Conservation (phyloP, 1,139 yeast species). For the Taphrina betulina region DNA sequence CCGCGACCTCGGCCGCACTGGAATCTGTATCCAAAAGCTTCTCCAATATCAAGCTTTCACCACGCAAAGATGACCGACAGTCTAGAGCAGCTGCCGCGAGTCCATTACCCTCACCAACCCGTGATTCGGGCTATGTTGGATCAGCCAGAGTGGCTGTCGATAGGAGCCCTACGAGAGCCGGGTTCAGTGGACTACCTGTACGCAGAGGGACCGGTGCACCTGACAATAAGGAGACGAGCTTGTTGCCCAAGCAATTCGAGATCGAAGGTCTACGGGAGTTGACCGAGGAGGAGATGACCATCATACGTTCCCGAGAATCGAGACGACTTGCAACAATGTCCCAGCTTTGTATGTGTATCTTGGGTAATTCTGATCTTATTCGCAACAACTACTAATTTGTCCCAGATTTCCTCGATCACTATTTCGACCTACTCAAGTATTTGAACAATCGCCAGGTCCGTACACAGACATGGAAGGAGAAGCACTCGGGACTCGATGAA, state of each 20-base stretch:
- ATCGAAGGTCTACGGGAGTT: slow-evolving; percentile 28
- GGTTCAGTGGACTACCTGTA: slow-evolving; percentile 15
- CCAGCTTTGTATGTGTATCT: slow-evolving; percentile 46
- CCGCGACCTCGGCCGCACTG: slow-evolving; percentile 1
- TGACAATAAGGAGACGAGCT: neutral
- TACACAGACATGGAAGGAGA: slow-evolving; percentile 59
- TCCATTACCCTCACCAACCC: slow-evolving; percentile 17
- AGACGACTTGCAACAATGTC: slow-evolving; percentile 84
- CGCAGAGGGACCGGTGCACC: slow-evolving; percentile 1
- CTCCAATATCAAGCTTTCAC: slow-evolving; percentile 27
- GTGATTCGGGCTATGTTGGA: neutral
- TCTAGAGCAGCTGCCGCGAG: neutral
- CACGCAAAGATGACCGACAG: slow-evolving; percentile 6
- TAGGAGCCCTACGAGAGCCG: slow-evolving; percentile 26
- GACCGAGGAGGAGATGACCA: slow-evolving; percentile 32
- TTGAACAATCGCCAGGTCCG: slow-evolving; percentile 84
- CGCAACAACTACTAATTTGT: too few species aligned
- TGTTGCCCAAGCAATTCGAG: neutral
- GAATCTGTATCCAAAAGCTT: slow-evolving; percentile 16
- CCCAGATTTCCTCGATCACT: slow-evolving; percentile 78
- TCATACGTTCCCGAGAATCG: slow-evolving; percentile 42
- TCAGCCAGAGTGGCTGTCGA: slow-evolving; percentile 18
- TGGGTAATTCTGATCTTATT: too few species aligned
- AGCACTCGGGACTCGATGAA: slow-evolving; percentile 13
- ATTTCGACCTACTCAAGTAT: slow-evolving; percentile 93